Evolutionary conservation across 2,329 filamentous ascomycete species (phyloP), one percentile per base, ranked within the genome.

Genomic region (Raffaelea deltoideospora): DNA sequence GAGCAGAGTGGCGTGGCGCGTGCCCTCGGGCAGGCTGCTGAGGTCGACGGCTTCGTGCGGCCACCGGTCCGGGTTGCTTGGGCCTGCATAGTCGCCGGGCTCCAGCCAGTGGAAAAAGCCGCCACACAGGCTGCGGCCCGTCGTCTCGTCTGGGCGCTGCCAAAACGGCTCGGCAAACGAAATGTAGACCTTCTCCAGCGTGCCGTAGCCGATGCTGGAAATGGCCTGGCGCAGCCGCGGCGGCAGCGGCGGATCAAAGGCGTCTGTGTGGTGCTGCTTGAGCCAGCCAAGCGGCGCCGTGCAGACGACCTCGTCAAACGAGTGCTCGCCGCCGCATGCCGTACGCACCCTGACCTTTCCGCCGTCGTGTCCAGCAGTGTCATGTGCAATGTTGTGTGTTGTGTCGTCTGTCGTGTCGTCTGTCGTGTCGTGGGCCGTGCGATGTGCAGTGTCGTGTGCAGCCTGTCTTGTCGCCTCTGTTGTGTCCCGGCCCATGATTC

Each of bases 151-250:
- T 0, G 54, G 45, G 0, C 49, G 48, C 2, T 63, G 56, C 85
- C 86, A 93, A 53, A 87, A 93, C 0, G 84, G 74, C 10, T 57
- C 62, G 0, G 79, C 74, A 47, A 93, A 93, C 27, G 69, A 79
- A 30, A 85, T 65, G 51, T 73, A 74, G 3, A 71, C 61, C 63
- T 63, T 37, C 6, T 85, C 79, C 2, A 85, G 62, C 37, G 70
- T 74, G 2, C 79, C 79, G 41, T 82, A 84, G 31, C 76, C 66
- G 31, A 84, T 72, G 28, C 64, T 64, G n/a, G 59, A 51, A 39
- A 85, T 78, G 4, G 76, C 76, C 36, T 67, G 58, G 14, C 60
- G 55, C n/a, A 84, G 50, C 14, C 68, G 61, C 5, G 54, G 47
- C 0, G 76, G 73, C 4, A 83, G 58, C 5, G 62, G 53, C 10